Percentiles rank a stretch among this genome's conserved stretches.
These are phyloP conservation scores for Laguncularia racemosa DNA, from an alignment of 345 rosid genomes.

Conservation along the genomic window DNA sequence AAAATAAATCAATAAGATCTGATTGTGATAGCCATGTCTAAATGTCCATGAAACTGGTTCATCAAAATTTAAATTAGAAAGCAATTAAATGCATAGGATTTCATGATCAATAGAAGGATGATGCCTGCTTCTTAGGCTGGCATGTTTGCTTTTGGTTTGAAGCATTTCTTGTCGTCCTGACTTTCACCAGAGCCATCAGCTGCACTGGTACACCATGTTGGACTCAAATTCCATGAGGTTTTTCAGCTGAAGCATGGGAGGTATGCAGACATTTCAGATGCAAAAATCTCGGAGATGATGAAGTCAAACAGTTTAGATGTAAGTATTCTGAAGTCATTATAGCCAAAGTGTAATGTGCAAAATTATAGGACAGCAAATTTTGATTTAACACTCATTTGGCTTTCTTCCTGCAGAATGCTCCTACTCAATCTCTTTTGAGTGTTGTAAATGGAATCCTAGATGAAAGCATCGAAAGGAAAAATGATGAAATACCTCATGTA, in stretches of 20 bases:
- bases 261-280: slow-evolving; percentile 66
- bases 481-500: slow-evolving; percentile 83
- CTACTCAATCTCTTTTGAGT: slow-evolving; percentile 83
- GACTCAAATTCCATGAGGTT: slow-evolving; percentile 83
- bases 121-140: too few relatives aligned
- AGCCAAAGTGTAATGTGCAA: not conserved
- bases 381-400: not conserved
- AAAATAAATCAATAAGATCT: not conserved
- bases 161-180: too few relatives aligned
- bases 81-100: too few relatives aligned
- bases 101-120: too few relatives aligned
- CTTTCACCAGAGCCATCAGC: slow-evolving; percentile 40
- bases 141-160: too few relatives aligned
- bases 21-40: too few relatives aligned
- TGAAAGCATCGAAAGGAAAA: slow-evolving; percentile 79
- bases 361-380: not conserved
- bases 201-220: slow-evolving; percentile 46
- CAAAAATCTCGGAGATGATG: slow-evolving; percentile 87
- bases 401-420: slow-evolving; percentile 65
- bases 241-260: slow-evolving; percentile 85
- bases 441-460: slow-evolving; percentile 87
- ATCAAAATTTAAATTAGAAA: too few relatives aligned
- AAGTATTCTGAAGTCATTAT: slow-evolving; percentile 1
- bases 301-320: slow-evolving; percentile 79
- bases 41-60: too few relatives aligned